phyloP scores from a whole-genome alignment of 805 yeast genomes.

The Teunomyces stri region DNA sequence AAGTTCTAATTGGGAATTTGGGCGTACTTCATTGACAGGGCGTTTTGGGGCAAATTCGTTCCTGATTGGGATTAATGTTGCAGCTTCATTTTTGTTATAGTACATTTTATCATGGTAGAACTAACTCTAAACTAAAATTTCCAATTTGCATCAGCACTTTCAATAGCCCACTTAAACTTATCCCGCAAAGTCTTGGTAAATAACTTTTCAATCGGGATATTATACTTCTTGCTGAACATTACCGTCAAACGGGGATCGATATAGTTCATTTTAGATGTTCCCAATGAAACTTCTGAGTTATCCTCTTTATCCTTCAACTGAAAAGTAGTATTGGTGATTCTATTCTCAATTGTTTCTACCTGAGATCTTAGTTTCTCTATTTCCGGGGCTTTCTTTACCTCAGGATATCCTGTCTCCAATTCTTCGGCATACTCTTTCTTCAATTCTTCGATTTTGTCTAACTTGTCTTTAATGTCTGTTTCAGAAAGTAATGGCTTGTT shows the following conservation, averaged over 20 bases:
- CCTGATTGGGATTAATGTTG: not conserved
- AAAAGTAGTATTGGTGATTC: slow-evolving; percentile 65
- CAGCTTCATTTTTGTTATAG: not conserved
- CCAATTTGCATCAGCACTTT: slow-evolving; percentile 87
- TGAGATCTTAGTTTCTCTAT: slow-evolving; percentile 73
- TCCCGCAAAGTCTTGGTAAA: slow-evolving; percentile 90
- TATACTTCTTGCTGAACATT: slow-evolving; percentile 78
- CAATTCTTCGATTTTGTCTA: slow-evolving; percentile 53
- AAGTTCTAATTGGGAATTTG: not conserved
- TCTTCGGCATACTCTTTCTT: slow-evolving; percentile 55
- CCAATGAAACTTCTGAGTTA: slow-evolving; percentile 87
- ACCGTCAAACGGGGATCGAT: slow-evolving; percentile 93
- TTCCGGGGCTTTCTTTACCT: slow-evolving; percentile 46
- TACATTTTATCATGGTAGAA: not conserved
- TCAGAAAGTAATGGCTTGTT: slow-evolving; percentile 52
- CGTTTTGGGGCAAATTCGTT: not conserved
- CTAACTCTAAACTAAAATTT: slow-evolving; percentile 49
- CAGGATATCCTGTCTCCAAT: slow-evolving; percentile 55
- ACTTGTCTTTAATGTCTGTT: slow-evolving; percentile 55
- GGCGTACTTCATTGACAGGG: not conserved
- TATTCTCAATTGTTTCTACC: slow-evolving; percentile 65
- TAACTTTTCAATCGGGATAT: slow-evolving; percentile 88
- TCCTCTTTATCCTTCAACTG: slow-evolving; percentile 92
- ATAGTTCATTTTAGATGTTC: slow-evolving; percentile 91
- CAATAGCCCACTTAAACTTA: slow-evolving; percentile 94